Conservation (phyloP, 345 rosid species). For the Adansonia digitata region DNA sequence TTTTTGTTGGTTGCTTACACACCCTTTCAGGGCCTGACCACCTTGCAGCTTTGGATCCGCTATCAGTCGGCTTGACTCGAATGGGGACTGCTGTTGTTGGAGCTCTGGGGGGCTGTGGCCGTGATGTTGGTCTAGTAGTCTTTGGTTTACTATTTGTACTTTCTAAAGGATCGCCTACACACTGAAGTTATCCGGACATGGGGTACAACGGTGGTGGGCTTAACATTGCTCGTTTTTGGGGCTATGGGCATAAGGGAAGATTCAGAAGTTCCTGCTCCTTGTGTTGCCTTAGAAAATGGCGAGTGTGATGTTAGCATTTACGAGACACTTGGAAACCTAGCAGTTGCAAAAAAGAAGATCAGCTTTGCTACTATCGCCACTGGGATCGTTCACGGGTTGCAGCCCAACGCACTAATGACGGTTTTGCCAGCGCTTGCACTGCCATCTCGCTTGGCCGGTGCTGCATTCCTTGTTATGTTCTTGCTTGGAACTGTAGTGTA, state of each 20-base stretch:
- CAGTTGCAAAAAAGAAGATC: conserved; percentile 60
- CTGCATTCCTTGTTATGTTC: conserved; percentile 86
- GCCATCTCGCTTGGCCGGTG: conserved; percentile 80
- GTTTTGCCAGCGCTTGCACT: conserved; percentile 85
- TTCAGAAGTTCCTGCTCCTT: conserved; percentile 64
- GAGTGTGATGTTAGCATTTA: conserved; percentile 53
- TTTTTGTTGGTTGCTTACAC: conserved; percentile 87
- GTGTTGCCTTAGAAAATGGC: conserved; percentile 70
- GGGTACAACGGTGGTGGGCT: conserved; percentile 82
- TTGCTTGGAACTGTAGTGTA: conserved; percentile 79
- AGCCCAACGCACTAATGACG: conserved; percentile 92
- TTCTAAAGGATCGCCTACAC: conserved; percentile 78
- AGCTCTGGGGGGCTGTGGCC: conserved; percentile 98
- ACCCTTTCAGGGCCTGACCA: conserved; percentile 96
- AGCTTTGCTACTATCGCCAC: conserved; percentile 96
- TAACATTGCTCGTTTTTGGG: conserved; percentile 73
- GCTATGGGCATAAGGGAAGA: conserved; percentile 87
- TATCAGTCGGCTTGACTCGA: conserved; percentile 72
- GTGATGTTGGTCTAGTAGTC: conserved; percentile 87
- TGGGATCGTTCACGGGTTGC: conserved; percentile 82
- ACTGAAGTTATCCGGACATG: conserved; percentile 74
- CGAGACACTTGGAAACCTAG: conserved; percentile 40
- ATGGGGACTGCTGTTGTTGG: conserved; percentile 85
- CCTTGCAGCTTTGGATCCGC: conserved; percentile 93
- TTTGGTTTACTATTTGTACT: conserved; percentile 76